phyloP scores from a whole-genome alignment of 1,284 basidiomycete species.

The Tilletia setariae region DNA sequence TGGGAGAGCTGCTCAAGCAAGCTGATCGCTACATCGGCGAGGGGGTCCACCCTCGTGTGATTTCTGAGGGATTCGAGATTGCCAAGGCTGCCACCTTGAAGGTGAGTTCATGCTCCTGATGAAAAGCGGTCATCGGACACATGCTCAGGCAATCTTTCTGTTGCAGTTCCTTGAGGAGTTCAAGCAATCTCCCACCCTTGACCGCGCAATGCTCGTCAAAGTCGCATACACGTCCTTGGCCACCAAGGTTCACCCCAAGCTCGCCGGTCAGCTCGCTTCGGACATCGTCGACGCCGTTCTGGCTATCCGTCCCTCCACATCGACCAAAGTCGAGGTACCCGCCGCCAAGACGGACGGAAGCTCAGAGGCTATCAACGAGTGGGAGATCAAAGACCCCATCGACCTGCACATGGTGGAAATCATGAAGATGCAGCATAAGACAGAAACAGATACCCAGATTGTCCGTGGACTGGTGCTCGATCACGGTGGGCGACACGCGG shows the following conservation, averaged over 20 bases:
- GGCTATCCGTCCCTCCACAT: slow-evolving; percentile 65
- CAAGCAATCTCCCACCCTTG: slow-evolving; percentile 69
- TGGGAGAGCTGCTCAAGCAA: slow-evolving; percentile 95
- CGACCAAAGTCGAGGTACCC: slow-evolving; percentile 34
- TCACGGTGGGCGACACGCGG: slow-evolving; percentile 94
- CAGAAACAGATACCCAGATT: slow-evolving; percentile 95
- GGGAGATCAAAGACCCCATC: slow-evolving; percentile 64
- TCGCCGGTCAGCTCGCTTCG: slow-evolving; percentile 84
- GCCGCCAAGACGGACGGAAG: slow-evolving; percentile 39
- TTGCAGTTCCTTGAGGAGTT: slow-evolving; percentile 84
- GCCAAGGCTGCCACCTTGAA: slow-evolving; percentile 90
- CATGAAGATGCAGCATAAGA: slow-evolving; percentile 99
- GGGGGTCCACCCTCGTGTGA: slow-evolving; percentile 94
- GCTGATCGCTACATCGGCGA: slow-evolving; percentile 96
- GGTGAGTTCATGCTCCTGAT: slow-evolving; percentile 60
- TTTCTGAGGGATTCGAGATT: slow-evolving; percentile 91
- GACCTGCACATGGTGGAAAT: slow-evolving; percentile 99
- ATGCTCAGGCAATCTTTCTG: too few species aligned
- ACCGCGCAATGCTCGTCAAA: slow-evolving; percentile 84
- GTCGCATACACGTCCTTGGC: slow-evolving; percentile 91
- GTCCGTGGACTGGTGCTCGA: slow-evolving; percentile 87
- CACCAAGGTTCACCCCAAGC: slow-evolving; percentile 79
- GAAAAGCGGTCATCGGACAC: background rate
- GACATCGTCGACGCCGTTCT: slow-evolving; percentile 94
- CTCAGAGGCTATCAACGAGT: slow-evolving; percentile 43